Conservation (phyloP, 768 basidiomycete genomes). For the Mycena rosella region DNA sequence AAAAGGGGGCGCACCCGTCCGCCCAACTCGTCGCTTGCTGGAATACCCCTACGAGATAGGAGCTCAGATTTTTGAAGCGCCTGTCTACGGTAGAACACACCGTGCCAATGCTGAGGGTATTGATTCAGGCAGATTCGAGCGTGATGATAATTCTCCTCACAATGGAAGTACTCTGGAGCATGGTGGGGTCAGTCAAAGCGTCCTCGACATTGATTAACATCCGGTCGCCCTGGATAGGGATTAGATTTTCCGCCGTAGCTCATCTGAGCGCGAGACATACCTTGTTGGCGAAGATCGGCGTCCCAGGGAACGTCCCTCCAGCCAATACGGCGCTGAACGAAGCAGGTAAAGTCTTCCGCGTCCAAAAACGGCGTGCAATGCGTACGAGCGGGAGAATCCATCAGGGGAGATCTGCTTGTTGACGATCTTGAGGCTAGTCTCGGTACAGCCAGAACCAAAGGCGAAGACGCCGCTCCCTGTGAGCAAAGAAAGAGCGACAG, state of each 20-base stretch:
- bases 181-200: conserved; percentile 50
- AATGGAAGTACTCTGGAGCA: conserved; percentile 55
- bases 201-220: conserved; percentile 55
- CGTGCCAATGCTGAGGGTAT: conserved; percentile 38
- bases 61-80: too few relatives aligned
- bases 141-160: conserved; percentile 39
- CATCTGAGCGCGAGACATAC: conserved; percentile 29
- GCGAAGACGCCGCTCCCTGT: background rate
- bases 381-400: conserved; percentile 44
- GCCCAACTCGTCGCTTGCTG: conserved; percentile 40
- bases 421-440: conserved; percentile 36
- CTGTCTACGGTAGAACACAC: too few relatives aligned
- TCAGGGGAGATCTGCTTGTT: conserved; percentile 54
- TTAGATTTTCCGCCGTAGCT: background rate
- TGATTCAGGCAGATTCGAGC: background rate
- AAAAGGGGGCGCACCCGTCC: conserved; percentile 43
- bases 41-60: too few relatives aligned
- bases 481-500: conserved; percentile 18
- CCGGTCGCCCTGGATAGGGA: conserved; percentile 41
- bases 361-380: background rate
- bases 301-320: conserved; percentile 51
- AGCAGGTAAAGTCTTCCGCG: background rate
- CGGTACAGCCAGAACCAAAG: background rate
- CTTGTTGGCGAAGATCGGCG: conserved; percentile 54
- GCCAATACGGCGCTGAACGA: conserved; percentile 53